Evolutionary conservation across 2,329 filamentous ascomycete genomes (phyloP).

Genomic region (Aureobasidium leucospermi): DNA sequence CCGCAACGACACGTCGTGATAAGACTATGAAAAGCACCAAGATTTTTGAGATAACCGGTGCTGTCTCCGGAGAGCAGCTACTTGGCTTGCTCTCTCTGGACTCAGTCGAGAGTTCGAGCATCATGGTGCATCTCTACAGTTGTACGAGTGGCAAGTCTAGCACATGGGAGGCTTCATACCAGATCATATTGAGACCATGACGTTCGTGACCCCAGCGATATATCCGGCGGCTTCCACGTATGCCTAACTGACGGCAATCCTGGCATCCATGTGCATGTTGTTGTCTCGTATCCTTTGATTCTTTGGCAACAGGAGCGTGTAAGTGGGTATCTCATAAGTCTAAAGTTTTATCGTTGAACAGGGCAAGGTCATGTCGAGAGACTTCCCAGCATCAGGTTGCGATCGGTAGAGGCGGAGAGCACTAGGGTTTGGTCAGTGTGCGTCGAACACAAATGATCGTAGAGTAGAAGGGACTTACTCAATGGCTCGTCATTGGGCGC

Average conservation of each 20-base stretch:
- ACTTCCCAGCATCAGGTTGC: constrained; percentile 27
- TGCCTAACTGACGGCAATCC: no score
- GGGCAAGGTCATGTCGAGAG: constrained; percentile 1
- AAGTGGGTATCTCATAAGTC: not conserved
- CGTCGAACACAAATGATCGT: not conserved
- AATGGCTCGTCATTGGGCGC: constrained; percentile 78
- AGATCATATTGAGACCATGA: not conserved
- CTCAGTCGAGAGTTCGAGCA: no score
- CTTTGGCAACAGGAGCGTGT: not conserved
- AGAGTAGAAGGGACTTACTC: constrained; percentile 52
- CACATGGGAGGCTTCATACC: not conserved
- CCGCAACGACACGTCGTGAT: no score
- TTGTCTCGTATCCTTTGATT: not conserved
- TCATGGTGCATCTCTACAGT: no score
- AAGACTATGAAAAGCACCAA: no score
- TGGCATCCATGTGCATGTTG: not conserved
- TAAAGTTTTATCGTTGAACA: not conserved
- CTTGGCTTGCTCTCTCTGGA: no score
- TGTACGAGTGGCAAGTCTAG: no score
- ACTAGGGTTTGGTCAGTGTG: constrained; percentile 15
- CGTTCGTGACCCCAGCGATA: no score
- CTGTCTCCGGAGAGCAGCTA: no score
- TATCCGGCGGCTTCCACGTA: no score
- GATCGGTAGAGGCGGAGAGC: constrained; percentile 29
- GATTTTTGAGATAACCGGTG: no score